A percentile compares a stretch with the other conserved stretches of the same genome.
These are phyloP conservation scores for Bretschneidera sinensis DNA, from an alignment of 345 rosid genomes.

Conservation along the genomic window DNA sequence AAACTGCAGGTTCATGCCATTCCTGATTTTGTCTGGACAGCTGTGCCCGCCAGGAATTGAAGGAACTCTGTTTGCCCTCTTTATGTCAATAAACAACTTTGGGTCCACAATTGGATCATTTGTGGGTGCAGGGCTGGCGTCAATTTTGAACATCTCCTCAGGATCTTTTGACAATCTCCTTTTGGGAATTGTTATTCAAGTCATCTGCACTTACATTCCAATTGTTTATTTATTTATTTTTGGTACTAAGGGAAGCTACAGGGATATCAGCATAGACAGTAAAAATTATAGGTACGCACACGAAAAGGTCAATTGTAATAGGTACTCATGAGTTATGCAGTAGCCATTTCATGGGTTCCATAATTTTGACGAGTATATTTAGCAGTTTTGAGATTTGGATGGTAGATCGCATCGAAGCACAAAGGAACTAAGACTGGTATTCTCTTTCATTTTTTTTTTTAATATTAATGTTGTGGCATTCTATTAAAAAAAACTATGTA, in stretches of 20 bases:
- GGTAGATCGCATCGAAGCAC: no score
- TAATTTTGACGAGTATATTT: no score
- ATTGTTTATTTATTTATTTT: conserved; percentile 54
- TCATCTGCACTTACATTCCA: conserved; percentile 74
- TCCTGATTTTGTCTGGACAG: conserved; percentile 91
- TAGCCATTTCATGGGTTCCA: no score
- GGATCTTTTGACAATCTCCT: conserved; percentile 83
- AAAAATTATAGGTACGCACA: no score
- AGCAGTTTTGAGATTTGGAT: no score
- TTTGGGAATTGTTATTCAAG: conserved; percentile 63
- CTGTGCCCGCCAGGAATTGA: conserved; percentile 95
- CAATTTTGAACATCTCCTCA: conserved; percentile 67
- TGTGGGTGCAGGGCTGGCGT: conserved; percentile 86
- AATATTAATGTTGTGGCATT: no score
- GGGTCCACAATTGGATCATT: conserved; percentile 86
- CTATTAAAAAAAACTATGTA: no score
- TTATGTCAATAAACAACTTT: conserved; percentile 91
- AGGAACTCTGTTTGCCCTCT: conserved; percentile 93
- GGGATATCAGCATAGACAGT: conserved; percentile 55
- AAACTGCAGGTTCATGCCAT: conserved; percentile 88
- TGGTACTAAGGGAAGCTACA: conserved; percentile 90
- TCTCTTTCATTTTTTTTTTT: no score
- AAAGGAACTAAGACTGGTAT: no score
- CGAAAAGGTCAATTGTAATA: no score
- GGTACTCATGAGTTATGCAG: no score